A percentile compares a stretch with the other conserved stretches of the same genome.
Evolutionary conservation across 2,329 filamentous ascomycete species (phyloP).

Genomic region (Endoconidiophora laricicola): DNA sequence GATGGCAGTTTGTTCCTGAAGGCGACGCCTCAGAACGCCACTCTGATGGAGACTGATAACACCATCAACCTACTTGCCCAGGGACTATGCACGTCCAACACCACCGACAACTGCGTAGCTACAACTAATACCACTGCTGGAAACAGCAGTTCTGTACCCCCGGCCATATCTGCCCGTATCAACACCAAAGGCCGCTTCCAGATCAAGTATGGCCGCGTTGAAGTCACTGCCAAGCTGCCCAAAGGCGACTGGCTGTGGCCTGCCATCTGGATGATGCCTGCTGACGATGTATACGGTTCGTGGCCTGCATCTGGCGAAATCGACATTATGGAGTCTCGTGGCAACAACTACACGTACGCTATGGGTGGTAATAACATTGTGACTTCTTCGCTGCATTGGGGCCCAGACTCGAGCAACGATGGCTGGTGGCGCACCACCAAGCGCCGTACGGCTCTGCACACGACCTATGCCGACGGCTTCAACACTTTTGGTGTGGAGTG

Average conservation of each 20-base stretch:
- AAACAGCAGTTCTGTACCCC: conserved; percentile 61
- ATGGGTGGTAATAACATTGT: conserved; percentile 71
- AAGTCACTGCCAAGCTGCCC: conserved; percentile 63
- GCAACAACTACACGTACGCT: conserved; percentile 62
- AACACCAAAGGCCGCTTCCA: conserved; percentile 52
- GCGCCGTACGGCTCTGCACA: conserved; percentile 58
- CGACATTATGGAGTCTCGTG: conserved; percentile 64
- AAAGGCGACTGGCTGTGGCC: conserved; percentile 79
- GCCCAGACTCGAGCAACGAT: conserved; percentile 53
- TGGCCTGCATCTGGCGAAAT: conserved; percentile 77
- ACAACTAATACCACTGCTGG: conserved; percentile 53
- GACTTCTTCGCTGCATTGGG: conserved; percentile 69
- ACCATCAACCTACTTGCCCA: conserved; percentile 50
- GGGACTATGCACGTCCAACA: conserved; percentile 49
- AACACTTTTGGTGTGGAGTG: conserved; percentile 74
- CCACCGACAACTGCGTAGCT: conserved; percentile 42
- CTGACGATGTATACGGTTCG: conserved; percentile 50
- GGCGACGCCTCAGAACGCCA: conserved; percentile 57
- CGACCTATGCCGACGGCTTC: conserved; percentile 50
- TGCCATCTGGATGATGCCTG: conserved; percentile 81
- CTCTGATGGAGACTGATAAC: conserved; percentile 47
- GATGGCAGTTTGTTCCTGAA: conserved; percentile 56
- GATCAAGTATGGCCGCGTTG: conserved; percentile 68
- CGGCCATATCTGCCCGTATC: conserved; percentile 61
- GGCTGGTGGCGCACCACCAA: conserved; percentile 73